Base-by-base conservation (phyloP, 495 filamentous ascomycete species). In the Trichoderma parareesei region DNA sequence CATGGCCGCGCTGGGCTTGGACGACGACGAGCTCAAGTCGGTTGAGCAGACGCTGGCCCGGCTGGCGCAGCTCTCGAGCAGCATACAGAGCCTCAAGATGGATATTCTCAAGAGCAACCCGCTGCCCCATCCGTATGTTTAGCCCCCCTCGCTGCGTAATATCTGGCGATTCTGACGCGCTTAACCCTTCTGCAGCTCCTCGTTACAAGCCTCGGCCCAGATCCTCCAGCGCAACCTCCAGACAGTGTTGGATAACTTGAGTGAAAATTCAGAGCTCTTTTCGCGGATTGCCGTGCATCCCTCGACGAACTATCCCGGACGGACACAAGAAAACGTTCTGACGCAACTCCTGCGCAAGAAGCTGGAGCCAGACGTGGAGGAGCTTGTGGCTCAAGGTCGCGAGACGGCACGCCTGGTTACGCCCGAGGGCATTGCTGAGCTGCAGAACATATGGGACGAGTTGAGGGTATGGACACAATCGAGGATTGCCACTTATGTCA, bases 21-120 rank as follows among this genome's bases (percentile, higher is more conserved):
- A 65, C 16, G 76, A 75, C 60, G 86, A 88, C 18, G 88, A 93
- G 67, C 79, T 90, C 61, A 88, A 87, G 77, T 80, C 83, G 65
- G 82, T 95, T 60, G 90, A 95, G 68, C 80, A 88, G 71, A 84
- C 88, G 48, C 87, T 90, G 49, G 87, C 88, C 69, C 84, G 89
- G 14, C 84, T 92, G 48, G 77, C 77, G 42, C 87, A 90, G 69
- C 82, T 95, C 44, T 84, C 83, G 16, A 84, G 78, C 71, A 88
- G 84, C 69, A 80, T 95, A 13, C 76, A 67, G 60, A 87, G 85
- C n/a, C 77, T 92, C 37, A 82, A 83, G 27, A 61, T 70, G 13
- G 67, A 72, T 41, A 70, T 77, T 7, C 65, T 70, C 11, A 64
- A 68, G 20, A 73, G 68, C 49, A 72, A 77, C 11, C 75, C 76